Base-by-base conservation (phyloP, 768 basidiomycete genomes). In the Harrya chromipes region DNA sequence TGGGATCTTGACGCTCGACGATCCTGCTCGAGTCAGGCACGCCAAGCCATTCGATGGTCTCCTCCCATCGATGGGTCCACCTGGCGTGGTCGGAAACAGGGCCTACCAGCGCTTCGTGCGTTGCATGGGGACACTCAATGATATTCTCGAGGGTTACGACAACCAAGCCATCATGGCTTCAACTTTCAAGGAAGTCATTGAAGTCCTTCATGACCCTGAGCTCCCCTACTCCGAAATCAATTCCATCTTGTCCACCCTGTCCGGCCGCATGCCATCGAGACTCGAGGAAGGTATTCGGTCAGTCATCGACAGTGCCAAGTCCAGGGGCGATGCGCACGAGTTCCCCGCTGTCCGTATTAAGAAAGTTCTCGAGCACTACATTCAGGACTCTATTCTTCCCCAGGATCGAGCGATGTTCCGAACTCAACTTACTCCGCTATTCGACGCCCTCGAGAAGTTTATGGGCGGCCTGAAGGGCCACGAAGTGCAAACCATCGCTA, bases 11-110 rank as follows among this genome's bases (percentile, higher is more conserved):
- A 90, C 93, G 9, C 82, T 98, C 49, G 97, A 98, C 62, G 94
- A 98, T 67, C 97, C 95, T 34, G 80, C 83, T 50, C 92, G 93
- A 49, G 97, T 98, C 65, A 97, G 92, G 65, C 95, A 98, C 64
- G 95, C 97, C 50, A 97, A 95, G 72, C 95, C 95, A 2, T 98
- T 97, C 67, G 94, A 97, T 62, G 94, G 93, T 46, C 85, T 94
- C 38, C 82, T 98, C 11, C 91, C 95, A 14, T 59, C 82, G 16
- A 85, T 94, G 80, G 97, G 95, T 23, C 74, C 82, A 26, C 94
- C 94, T 37, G 84, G 81, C 50, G 84, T 95, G 50, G 71, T 87
- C 53, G 94, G 94, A 40, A 88, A 80, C 73, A 95, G 94, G 72
- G 81, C 92, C 34, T 85, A 97, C 65, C 97, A 99, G 67, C 83